phyloP scores from a whole-genome alignment of 768 basidiomycete genomes.

The Fibroporia radiculosa region DNA sequence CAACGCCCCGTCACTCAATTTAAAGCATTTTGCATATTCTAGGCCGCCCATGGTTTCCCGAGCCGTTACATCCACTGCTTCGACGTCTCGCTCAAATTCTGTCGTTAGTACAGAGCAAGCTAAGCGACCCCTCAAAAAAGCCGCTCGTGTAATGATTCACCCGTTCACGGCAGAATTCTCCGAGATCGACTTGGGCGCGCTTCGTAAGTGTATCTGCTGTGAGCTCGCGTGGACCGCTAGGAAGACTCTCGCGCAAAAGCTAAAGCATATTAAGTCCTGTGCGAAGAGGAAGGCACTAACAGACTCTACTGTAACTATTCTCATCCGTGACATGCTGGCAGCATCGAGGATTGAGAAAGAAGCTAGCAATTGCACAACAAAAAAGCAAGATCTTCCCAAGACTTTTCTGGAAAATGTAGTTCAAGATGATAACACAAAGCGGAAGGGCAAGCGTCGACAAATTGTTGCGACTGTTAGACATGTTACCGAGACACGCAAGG shows the following conservation, averaged over 20 bases:
- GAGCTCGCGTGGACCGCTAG: slow-evolving; percentile 59
- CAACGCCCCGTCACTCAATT: too few relatives aligned
- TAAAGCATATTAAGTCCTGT: slow-evolving; percentile 60
- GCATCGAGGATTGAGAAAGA: slow-evolving; percentile 1
- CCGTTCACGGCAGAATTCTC: slow-evolving; percentile 29
- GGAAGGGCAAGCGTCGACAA: slow-evolving; percentile 31
- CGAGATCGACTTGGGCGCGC: slow-evolving; percentile 35
- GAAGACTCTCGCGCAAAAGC: slow-evolving; percentile 57
- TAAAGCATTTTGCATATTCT: slow-evolving; percentile 36
- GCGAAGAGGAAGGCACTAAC: slow-evolving; percentile 50
- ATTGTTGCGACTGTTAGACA: slow-evolving; percentile 36
- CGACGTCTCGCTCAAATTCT: slow-evolving; percentile 2
- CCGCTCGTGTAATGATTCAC: background rate
- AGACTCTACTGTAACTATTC: slow-evolving; percentile 44
- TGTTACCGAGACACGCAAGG: slow-evolving; percentile 38
- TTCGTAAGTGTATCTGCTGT: slow-evolving; percentile 59
- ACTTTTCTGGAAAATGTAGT: slow-evolving; percentile 52
- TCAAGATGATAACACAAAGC: slow-evolving; percentile 37
- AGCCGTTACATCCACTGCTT: background rate
- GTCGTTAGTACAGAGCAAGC: background rate
- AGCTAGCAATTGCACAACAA: slow-evolving; percentile 11
- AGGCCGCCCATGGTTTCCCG: slow-evolving; percentile 1
- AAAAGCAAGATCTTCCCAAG: slow-evolving; percentile 14
- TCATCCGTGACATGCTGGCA: slow-evolving; percentile 43
- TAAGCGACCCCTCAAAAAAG: slow-evolving; percentile 1